A percentile compares a stretch with the other conserved stretches of the same genome.
These are phyloP conservation scores for Aureobasidium pullulans DNA, from an alignment of 2,329 filamentous ascomycete genomes.

Conservation along the genomic window DNA sequence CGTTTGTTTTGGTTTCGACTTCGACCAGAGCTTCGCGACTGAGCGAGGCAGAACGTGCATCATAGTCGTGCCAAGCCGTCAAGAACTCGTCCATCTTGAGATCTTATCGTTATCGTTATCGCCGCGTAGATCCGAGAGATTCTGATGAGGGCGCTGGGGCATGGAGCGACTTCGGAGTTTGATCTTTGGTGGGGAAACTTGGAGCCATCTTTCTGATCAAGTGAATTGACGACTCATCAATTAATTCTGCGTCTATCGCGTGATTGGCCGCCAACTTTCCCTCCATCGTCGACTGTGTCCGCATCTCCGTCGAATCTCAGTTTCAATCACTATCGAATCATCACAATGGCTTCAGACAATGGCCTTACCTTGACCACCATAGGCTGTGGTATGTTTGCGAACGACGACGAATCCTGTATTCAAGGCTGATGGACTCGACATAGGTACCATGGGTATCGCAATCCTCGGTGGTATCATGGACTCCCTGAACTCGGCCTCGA, in stretches of 20 bases:
- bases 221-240: background rate
- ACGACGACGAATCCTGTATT: background rate
- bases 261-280: background rate
- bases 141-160: background rate
- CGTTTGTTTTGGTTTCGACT: too few relatives aligned
- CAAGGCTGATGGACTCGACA: background rate
- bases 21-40: too few relatives aligned
- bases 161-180: background rate
- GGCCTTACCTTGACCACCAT: constrained; percentile 68
- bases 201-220: too few relatives aligned
- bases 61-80: too few relatives aligned
- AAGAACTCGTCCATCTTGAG: too few relatives aligned
- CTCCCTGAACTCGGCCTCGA: constrained; percentile 49
- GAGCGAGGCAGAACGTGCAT: too few relatives aligned
- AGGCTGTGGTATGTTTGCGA: constrained; percentile 58
- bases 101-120: background rate
- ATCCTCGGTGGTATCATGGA: constrained; percentile 74
- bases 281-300: background rate
- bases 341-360: constrained; percentile 27
- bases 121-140: background rate
- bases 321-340: background rate
- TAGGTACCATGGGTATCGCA: constrained; percentile 78
- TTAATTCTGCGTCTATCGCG: background rate
- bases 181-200: background rate
- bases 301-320: too few relatives aligned